Evolutionary conservation across 108 stramenopile species (phyloP), one percentile per base, ranked within the genome.

Genomic region (Schizochytrium sp.): DNA sequence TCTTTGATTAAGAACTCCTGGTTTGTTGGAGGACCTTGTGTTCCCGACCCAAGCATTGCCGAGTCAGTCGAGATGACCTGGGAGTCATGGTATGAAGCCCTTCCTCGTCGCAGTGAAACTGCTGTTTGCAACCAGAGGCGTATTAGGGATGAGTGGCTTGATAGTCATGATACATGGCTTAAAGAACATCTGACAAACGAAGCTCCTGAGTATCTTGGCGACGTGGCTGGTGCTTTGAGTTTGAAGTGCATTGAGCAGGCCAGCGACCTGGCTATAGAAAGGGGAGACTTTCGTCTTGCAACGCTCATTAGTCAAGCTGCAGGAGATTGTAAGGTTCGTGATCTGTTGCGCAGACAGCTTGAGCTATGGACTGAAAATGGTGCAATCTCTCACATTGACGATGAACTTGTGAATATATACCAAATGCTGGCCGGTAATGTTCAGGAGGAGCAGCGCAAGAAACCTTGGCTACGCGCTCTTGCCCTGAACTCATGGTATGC

Each of bases 401-500:
- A 10, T 0, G 47, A 49, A 5, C 12, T 83, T 40, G 38, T 83
- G 28, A 83, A 83, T 28, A 53, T 83, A 38, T 83, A 83, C 28
- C 47, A 50, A 5, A 46, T 83, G 50, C 53, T 83, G 28, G 76
- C 50, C n/a, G 76, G 50, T 5, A 28, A 83, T 53, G 55, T 83
- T 55, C 17, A 10, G 5, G 5, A 83, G 5, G 76, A 83, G 76
- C 76, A 83, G 40, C 19, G 76, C 2, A 44, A 69, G 42, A n/a
- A 55, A 53, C 76, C 47, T 12, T 83, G 76, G 76, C 76, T 83
- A 8, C 76, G 76, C 47, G 76, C 76, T 13, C 53, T 83, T 83
- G 76, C 76, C 1, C 76, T 83, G 28, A 7, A 83, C 76, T 47
- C 76, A 8, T 83, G 76, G 76, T 83, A 38, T 53, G 53, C 38